Percentiles rank a stretch among this genome's conserved stretches.
phyloP scores from a whole-genome alignment of 805 yeast genomes.

The Candida lessepsii region DNA sequence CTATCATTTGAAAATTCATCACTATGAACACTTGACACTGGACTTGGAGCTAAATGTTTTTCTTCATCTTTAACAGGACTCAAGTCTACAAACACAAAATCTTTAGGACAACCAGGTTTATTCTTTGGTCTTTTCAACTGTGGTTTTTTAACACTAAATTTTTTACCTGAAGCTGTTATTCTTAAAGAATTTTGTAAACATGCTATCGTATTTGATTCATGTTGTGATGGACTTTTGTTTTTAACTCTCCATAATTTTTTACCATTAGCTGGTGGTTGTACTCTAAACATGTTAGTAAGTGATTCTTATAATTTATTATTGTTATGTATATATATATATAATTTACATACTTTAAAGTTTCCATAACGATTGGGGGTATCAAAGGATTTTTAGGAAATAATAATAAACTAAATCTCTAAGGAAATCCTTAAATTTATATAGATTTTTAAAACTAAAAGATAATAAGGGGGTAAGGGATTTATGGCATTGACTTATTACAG shows the following conservation, averaged over 20 bases:
- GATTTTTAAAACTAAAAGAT: not conserved
- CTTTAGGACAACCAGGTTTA: conserved; percentile 45
- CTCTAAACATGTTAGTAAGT: conserved; percentile 10
- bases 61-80: conserved; percentile 37
- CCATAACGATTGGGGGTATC: conserved; percentile 6
- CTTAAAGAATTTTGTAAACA: conserved; percentile 44
- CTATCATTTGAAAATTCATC: conserved; percentile 1
- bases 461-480: not conserved
- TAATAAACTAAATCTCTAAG: not conserved
- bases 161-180: conserved; percentile 39
- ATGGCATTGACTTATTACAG: conserved; percentile 1
- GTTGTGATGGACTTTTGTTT: conserved; percentile 13
- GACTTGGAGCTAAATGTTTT: conserved; percentile 13
- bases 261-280: conserved; percentile 44
- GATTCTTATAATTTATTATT: not conserved
- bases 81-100: conserved; percentile 45
- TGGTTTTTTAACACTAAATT: conserved; percentile 35
- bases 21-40: conserved; percentile 9
- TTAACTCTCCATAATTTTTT: conserved; percentile 42
- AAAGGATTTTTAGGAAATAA: conserved; percentile 5
- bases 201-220: conserved; percentile 26
- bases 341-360: conserved; percentile 10
- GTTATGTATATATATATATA: not conserved
- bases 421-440: conserved; percentile 6
- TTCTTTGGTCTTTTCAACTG: conserved; percentile 45